Evolutionary conservation across 352 stramenopile species (phyloP).

Genomic region (Pythium rishiriense): DNA sequence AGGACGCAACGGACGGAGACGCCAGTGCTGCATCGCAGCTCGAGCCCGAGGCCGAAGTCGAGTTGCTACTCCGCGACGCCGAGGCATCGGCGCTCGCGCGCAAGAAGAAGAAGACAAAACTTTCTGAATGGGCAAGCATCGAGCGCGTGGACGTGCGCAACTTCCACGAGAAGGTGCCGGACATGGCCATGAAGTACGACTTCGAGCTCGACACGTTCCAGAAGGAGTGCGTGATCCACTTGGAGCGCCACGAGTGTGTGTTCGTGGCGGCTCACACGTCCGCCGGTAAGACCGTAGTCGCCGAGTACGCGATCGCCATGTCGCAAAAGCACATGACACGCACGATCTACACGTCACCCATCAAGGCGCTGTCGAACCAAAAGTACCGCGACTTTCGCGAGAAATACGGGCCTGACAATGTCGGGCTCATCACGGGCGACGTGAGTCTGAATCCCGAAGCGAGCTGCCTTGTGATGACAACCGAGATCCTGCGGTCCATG

Average conservation of each 20-base stretch:
- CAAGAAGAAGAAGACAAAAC: conserved; percentile 25
- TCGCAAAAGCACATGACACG: conserved; percentile 89
- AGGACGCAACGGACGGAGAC: conserved; percentile 4
- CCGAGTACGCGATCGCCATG: conserved; percentile 98
- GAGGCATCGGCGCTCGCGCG: conserved; percentile 2
- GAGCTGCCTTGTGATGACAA: conserved; percentile 98
- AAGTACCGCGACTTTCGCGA: conserved; percentile 98
- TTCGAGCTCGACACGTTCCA: conserved; percentile 97
- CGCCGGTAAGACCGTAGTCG: conserved; percentile 97
- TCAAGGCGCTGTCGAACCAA: conserved; percentile 98
- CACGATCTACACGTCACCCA: conserved; percentile 98
- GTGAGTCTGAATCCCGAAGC: conserved; percentile 95
- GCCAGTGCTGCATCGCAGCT: background rate
- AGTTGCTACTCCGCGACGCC: conserved; percentile 43
- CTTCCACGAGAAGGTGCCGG: conserved; percentile 80
- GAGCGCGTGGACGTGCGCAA: conserved; percentile 73
- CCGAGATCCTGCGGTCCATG: conserved; percentile 97
- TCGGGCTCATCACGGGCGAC: conserved; percentile 98
- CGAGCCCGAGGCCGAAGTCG: conserved; percentile 57
- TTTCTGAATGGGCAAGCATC: conserved; percentile 76
- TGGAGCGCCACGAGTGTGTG: conserved; percentile 94
- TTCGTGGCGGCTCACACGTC: conserved; percentile 98
- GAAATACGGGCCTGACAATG: conserved; percentile 92
- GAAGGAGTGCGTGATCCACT: conserved; percentile 94
- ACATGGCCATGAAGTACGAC: conserved; percentile 79